Base-by-base conservation (phyloP, 2,329 filamentous ascomycete species). In the Paracorniculantispora psalliotae region DNA sequence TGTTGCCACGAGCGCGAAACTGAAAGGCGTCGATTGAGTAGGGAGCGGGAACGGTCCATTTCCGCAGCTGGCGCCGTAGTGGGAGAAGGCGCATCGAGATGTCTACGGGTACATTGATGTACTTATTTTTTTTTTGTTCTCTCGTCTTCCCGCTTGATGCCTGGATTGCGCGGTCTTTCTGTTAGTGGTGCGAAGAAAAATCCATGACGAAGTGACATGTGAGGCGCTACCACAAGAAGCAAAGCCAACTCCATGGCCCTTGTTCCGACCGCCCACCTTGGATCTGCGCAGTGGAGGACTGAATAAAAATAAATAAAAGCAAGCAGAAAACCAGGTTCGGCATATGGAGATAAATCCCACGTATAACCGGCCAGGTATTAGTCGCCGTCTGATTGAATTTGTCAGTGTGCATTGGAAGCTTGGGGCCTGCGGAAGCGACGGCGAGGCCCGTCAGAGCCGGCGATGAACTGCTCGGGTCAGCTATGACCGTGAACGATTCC, bases 151-250 rank as follows among this genome's bases (percentile, higher is more conserved):
- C n/a, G n/a, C 28, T 50, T 17, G 28, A 23, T 35, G 25, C 28
- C 33, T 37, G 33, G 33, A 37, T 37, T 37, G 10, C 33, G 17
- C 12, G 33, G 33, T 37, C 33, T 12, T 15, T 6, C 10, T 6
- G 5, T 37, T n/a, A n/a, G n/a, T n/a, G n/a, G n/a, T n/a, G n/a
- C n/a, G n/a, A 21, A 19, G 23, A 54, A 46, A 46, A 50, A 15
- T 57, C 54, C 10, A 57, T 57, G 54, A 57, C 54, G 54, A 25
- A 6, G 33, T 57, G 47, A 57, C 55, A 57, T 57, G 55, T 57
- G 55, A 57, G 46, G 35, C 55, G 47, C 55, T 57, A 10, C 47
- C 55, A 51, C 19, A 57, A 51, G 19, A 37, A 57, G 55, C 46
- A 41, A 43, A 21, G 54, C 33, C n/a, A 17, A 23, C 12, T 25